phyloP scores from a whole-genome alignment of 257 asterid species.

The Solanum medicagineum region DNA sequence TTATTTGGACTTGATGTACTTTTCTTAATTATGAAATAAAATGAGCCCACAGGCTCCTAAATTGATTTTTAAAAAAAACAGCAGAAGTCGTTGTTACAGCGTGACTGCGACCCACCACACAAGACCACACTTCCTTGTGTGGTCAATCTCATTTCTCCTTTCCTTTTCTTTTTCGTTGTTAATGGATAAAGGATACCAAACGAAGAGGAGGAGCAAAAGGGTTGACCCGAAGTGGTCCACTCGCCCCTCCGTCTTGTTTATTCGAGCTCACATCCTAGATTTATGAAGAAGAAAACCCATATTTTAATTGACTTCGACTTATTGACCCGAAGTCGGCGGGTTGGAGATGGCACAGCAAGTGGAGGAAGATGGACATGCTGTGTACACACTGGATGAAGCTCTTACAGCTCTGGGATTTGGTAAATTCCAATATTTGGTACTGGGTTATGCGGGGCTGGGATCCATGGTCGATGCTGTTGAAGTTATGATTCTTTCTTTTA shows the following conservation, averaged over 20 bases:
- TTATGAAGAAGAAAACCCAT: neutral
- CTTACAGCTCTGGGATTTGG: slow-evolving; percentile 70
- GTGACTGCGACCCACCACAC: too few relatives aligned
- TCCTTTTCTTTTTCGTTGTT: too few relatives aligned
- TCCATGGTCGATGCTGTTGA: slow-evolving; percentile 71
- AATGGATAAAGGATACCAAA: too few relatives aligned
- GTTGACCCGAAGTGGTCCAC: too few relatives aligned
- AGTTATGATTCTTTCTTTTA: slow-evolving; percentile 62
- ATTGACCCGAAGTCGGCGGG: neutral
- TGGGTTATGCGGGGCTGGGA: slow-evolving; percentile 72
- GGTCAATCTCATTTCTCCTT: too few relatives aligned
- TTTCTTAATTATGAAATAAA: too few relatives aligned
- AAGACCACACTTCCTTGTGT: too few relatives aligned
- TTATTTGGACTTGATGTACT: too few relatives aligned
- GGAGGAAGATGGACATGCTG: neutral
- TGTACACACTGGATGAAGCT: slow-evolving; percentile 60
- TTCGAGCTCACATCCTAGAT: neutral
- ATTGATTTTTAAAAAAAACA: too few relatives aligned
- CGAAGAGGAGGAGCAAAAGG: too few relatives aligned
- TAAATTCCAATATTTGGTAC: slow-evolving; percentile 43
- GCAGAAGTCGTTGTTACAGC: too few relatives aligned
- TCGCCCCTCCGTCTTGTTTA: neutral
- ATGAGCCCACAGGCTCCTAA: too few relatives aligned
- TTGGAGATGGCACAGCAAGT: neutral
- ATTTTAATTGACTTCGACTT: neutral